Conservation (phyloP, 768 basidiomycete genomes). For the Boletales sp. region DNA sequence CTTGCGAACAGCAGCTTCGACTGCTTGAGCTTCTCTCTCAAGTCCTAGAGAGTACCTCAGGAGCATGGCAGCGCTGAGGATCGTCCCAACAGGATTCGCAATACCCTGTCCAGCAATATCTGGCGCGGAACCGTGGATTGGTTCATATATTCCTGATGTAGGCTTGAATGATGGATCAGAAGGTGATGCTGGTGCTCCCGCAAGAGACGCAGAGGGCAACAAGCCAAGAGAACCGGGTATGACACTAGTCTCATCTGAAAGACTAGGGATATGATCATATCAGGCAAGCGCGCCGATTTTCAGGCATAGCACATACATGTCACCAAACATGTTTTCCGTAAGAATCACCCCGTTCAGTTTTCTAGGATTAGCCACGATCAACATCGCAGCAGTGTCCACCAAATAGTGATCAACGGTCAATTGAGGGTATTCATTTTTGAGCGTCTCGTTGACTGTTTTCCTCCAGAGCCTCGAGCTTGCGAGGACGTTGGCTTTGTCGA, state of each 20-base stretch:
- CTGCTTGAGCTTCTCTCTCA: conserved; percentile 76
- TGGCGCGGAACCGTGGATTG: conserved; percentile 93
- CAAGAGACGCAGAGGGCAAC: conserved; percentile 93
- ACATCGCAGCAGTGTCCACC: conserved; percentile 95
- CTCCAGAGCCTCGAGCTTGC: conserved; percentile 94
- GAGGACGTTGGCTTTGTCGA: conserved; percentile 99
- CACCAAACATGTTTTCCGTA: conserved; percentile 95
- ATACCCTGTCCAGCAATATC: conserved; percentile 94
- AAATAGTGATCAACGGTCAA: conserved; percentile 85
- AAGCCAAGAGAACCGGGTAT: conserved; percentile 97
- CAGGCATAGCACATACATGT: conserved; percentile 66
- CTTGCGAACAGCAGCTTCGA: conserved; percentile 89
- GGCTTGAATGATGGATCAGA: conserved; percentile 62
- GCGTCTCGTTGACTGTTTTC: conserved; percentile 83
- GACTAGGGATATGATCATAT: conserved; percentile 40
- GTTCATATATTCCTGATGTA: conserved; percentile 90
- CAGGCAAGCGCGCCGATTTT: neutral
- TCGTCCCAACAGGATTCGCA: conserved; percentile 93
- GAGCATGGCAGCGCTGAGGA: conserved; percentile 91
- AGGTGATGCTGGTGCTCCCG: conserved; percentile 71
- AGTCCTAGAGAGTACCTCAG: conserved; percentile 92
- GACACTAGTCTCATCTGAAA: conserved; percentile 95
- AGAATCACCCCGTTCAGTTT: conserved; percentile 95
- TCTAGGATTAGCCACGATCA: conserved; percentile 84
- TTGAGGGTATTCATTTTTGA: conserved; percentile 84